Base-by-base conservation (phyloP, 345 rosid species). In the Geranium rotundifolium region DNA sequence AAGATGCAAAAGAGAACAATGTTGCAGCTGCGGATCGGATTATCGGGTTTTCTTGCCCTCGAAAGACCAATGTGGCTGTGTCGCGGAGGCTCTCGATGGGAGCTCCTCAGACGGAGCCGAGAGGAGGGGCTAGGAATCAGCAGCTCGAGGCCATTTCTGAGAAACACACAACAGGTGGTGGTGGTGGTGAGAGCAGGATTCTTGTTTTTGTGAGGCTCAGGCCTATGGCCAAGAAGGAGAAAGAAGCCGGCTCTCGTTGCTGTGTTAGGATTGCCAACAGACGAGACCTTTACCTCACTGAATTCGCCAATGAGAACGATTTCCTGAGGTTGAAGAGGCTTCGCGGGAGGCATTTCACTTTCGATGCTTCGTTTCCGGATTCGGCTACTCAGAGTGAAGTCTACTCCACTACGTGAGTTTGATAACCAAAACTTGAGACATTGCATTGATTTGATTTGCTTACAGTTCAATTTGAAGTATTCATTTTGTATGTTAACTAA, bases 171-270 rank as follows among this genome's bases (percentile, higher is more conserved):
- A 81, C 67, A 29, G 62, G 62, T 27, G 55, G 66, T 23, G 27
- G 27, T 23, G 27, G 27, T 23, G 27, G 27, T 60, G 73, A 60
- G 18, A 81, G 87, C 61, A 63, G 92, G 66, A 91, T 91, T 74
- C 76, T 75, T 19, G 96, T 91, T 79, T 89, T 86, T 72, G 96
- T 87, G 54, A 82, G 98, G 85, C 87, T 91, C 63, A 84, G 98
- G 83, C 98, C 98, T 2, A 84, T 91, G 92, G 81, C 81, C 31
- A 89, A 74, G 81, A 89, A 84, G 80, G 98, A 91, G 77, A 91
- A 71, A 76, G 98, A 91, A 69, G 85, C 76, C 0, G 96, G 92
- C 4, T 77, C 86, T 34, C 60, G 89, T 54, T 81, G 95, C 39
- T 89, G 98, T 61, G 96, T 89, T 41, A 85, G 81, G 80, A 74